phyloP scores from a whole-genome alignment of 257 asterid species.

The Solanum pennellii region DNA sequence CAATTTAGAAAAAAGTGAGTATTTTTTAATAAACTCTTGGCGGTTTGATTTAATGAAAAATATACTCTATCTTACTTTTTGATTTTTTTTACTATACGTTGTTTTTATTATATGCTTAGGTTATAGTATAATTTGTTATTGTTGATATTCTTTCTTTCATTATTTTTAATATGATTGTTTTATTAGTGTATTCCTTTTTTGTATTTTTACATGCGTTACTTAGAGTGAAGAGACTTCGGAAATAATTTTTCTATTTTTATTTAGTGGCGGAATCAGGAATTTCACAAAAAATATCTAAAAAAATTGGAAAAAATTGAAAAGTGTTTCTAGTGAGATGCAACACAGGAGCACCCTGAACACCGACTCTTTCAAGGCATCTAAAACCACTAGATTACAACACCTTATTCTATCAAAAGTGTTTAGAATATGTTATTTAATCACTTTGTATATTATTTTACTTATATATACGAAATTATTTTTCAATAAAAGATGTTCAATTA shows the following conservation, averaged over 20 bases:
- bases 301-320: too few relatives aligned
- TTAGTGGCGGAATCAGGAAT: accelerated
- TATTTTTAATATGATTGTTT: not conserved
- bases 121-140: not conserved
- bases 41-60: not conserved
- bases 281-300: too few relatives aligned
- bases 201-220: not conserved
- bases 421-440: too few relatives aligned
- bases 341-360: too few relatives aligned
- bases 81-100: not conserved
- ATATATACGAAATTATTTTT: too few relatives aligned
- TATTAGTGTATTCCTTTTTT: not conserved
- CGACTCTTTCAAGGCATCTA: too few relatives aligned
- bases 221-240: accelerated
- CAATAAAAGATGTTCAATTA: accelerated
- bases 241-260: accelerated
- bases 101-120: not conserved
- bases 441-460: not conserved
- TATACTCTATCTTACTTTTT: not conserved
- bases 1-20: not conserved
- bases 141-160: not conserved
- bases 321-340: too few relatives aligned
- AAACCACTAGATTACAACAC: too few relatives aligned
- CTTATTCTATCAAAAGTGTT: not conserved
- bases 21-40: not conserved